Evolutionary conservation across 495 filamentous ascomycete species (phyloP).

Genomic region (Penicillium manginii): DNA sequence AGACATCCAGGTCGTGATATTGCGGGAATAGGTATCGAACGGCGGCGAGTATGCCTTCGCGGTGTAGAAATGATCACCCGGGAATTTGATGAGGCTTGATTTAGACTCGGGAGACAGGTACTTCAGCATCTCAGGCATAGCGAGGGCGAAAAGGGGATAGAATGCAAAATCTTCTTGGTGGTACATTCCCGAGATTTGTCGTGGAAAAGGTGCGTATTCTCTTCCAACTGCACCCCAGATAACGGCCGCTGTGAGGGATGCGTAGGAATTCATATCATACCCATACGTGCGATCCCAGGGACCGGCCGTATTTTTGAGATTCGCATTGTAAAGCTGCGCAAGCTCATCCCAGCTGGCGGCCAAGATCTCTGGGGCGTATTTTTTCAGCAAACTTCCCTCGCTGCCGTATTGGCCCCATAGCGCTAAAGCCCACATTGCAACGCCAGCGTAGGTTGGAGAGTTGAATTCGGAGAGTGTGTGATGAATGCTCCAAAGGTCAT

Average conservation of each 20-base stretch:
- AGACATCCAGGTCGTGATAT: constrained; percentile 44
- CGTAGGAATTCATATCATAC: constrained; percentile 48
- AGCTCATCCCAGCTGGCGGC: constrained; percentile 37
- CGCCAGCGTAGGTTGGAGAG: constrained; percentile 46
- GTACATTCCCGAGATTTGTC: constrained; percentile 33
- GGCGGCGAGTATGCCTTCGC: constrained; percentile 43
- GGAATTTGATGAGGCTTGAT: constrained; percentile 31
- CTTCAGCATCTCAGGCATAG: constrained; percentile 31
- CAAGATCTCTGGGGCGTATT: constrained; percentile 33
- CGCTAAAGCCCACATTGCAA: constrained; percentile 45
- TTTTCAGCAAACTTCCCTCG: constrained; percentile 32
- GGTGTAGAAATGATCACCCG: constrained; percentile 38
- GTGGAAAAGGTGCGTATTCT: constrained; percentile 28
- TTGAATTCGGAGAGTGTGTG: constrained; percentile 49
- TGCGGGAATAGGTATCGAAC: constrained; percentile 41
- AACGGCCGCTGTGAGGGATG: constrained; percentile 37
- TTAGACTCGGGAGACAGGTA: constrained; percentile 19
- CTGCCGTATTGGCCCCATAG: constrained; percentile 41
- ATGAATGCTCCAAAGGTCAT: constrained; percentile 41
- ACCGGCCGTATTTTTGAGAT: constrained; percentile 44
- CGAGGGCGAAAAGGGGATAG: constrained; percentile 39
- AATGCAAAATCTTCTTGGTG: constrained; percentile 45
- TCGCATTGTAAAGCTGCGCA: constrained; percentile 38
- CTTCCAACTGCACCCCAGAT: constrained; percentile 43
- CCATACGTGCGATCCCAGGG: constrained; percentile 51